These are phyloP conservation scores for Oryza glumipatula DNA, from an alignment of 176 grass and related monocot genomes.

Conservation along the genomic window DNA sequence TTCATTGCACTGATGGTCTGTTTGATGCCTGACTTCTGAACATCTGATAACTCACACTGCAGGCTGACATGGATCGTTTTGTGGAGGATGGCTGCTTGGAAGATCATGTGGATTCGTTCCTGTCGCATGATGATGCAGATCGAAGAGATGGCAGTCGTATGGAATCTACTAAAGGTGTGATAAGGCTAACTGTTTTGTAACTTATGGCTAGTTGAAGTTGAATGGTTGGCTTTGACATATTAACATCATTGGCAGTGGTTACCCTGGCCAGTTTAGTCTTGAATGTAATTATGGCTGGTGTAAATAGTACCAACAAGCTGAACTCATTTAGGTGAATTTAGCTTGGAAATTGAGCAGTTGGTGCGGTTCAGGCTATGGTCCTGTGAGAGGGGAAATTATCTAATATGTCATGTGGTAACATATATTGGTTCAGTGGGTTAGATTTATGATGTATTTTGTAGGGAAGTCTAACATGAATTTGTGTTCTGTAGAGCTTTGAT, in stretches of 20 bases:
- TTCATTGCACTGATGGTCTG: slow-evolving; percentile 11
- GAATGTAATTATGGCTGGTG: background rate
- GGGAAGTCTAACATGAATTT: background rate
- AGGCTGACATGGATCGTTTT: slow-evolving; percentile 88
- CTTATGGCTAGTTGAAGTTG: slow-evolving; percentile 1
- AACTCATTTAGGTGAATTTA: slow-evolving; percentile 30
- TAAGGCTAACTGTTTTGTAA: slow-evolving; percentile 13
- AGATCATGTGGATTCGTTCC: slow-evolving; percentile 84
- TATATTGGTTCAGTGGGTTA: slow-evolving; percentile 11
- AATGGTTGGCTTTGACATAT: background rate
- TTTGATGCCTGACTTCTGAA: slow-evolving; percentile 14
- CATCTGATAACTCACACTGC: slow-evolving; percentile 28
- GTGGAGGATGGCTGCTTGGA: slow-evolving; percentile 78
- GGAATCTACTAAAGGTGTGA: slow-evolving; percentile 72
- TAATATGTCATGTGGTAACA: background rate
- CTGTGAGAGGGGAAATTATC: background rate
- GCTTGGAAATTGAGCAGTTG: background rate
- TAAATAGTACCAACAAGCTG: slow-evolving; percentile 7
- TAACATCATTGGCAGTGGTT: background rate
- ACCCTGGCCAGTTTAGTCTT: background rate
- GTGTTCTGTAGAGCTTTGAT: background rate
- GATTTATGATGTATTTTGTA: background rate
- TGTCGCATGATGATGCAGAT: slow-evolving; percentile 74
- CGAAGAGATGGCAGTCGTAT: slow-evolving; percentile 65
- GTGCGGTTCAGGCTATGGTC: background rate